These are phyloP conservation scores for Oryza meridionalis DNA, from an alignment of 176 grass and related monocot species.

Conservation along the genomic window DNA sequence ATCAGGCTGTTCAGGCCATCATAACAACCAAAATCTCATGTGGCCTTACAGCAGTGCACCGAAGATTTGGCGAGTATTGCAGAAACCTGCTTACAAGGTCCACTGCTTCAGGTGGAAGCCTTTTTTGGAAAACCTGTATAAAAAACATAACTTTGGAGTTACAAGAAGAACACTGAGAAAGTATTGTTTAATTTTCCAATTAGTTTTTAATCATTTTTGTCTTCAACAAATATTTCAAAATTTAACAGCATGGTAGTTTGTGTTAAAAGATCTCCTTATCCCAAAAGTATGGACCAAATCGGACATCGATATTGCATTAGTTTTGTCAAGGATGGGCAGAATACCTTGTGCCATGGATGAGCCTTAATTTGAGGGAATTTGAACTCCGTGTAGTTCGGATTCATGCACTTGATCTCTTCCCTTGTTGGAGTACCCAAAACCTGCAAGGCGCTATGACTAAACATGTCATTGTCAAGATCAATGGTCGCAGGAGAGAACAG, in stretches of 20 bases:
- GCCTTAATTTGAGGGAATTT: slow-evolving; percentile 99
- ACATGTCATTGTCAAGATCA: slow-evolving; percentile 41
- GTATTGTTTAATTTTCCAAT: not conserved
- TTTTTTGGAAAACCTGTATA: slow-evolving; percentile 88
- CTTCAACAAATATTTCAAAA: not conserved
- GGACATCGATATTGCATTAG: not conserved
- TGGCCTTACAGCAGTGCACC: slow-evolving; percentile 85
- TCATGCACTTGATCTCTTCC: slow-evolving; percentile 99
- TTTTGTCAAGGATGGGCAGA: not conserved
- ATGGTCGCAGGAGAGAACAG: not conserved
- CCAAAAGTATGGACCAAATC: not conserved
- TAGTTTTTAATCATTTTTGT: not conserved
- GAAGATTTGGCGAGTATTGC: slow-evolving; percentile 89
- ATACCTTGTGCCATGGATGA: slow-evolving; percentile 99
- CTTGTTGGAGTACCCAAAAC: slow-evolving; percentile 99
- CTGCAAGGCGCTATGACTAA: slow-evolving; percentile 49
- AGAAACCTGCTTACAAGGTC: slow-evolving; percentile 92
- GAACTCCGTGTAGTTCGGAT: slow-evolving; percentile 95
- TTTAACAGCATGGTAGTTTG: not conserved
- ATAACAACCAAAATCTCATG: not conserved
- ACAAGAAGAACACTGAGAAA: not conserved
- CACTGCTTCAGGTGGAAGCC: slow-evolving; percentile 82
- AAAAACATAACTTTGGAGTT: slow-evolving; percentile 11
- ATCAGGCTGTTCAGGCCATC: not conserved
- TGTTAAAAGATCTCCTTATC: not conserved